phyloP scores from a whole-genome alignment of 2,329 filamentous ascomycete species.

The Claviceps spartinae region DNA sequence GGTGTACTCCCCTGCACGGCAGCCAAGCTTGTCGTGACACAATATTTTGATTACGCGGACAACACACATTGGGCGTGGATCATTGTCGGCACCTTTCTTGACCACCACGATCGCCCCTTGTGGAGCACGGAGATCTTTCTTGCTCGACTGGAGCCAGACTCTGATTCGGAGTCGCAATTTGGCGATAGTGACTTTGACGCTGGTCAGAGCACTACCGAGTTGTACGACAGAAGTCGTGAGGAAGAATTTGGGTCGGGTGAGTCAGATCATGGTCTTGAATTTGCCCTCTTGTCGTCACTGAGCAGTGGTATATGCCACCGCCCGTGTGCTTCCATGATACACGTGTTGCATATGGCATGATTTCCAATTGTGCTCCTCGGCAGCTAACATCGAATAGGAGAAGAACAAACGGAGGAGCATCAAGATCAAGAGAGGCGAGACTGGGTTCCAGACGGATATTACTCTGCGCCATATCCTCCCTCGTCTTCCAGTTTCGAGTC shows the following conservation, averaged over 20 bases:
- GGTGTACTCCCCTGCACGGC: slow-evolving; percentile 30
- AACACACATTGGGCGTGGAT: slow-evolving; percentile 31
- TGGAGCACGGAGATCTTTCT: slow-evolving; percentile 35
- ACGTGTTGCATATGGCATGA: neutral
- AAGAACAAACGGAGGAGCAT: neutral
- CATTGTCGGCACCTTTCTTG: slow-evolving; percentile 33
- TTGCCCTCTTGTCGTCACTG: too few relatives aligned
- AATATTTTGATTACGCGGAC: slow-evolving; percentile 22
- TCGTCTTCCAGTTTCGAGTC: neutral
- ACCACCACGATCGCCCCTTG: slow-evolving; percentile 24
- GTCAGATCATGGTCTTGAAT: neutral
- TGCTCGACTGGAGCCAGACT: slow-evolving; percentile 13
- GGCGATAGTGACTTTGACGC: slow-evolving; percentile 9
- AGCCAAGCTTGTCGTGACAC: slow-evolving; percentile 30
- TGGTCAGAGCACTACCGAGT: slow-evolving; percentile 7
- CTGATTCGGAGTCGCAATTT: slow-evolving; percentile 13
- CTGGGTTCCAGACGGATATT: slow-evolving; percentile 1
- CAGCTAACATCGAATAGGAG: slow-evolving; percentile 1
- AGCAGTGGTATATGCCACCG: neutral
- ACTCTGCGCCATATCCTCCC: neutral
- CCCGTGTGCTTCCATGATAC: neutral
- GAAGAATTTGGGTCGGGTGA: slow-evolving; percentile 5
- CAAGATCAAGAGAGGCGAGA: slow-evolving; percentile 4
- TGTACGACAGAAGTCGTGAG: slow-evolving; percentile 2
- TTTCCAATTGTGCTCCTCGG: neutral